These are phyloP conservation scores for Tetrapyrgos nigripes DNA, from an alignment of 1,284 basidiomycete genomes.

Conservation along the genomic window DNA sequence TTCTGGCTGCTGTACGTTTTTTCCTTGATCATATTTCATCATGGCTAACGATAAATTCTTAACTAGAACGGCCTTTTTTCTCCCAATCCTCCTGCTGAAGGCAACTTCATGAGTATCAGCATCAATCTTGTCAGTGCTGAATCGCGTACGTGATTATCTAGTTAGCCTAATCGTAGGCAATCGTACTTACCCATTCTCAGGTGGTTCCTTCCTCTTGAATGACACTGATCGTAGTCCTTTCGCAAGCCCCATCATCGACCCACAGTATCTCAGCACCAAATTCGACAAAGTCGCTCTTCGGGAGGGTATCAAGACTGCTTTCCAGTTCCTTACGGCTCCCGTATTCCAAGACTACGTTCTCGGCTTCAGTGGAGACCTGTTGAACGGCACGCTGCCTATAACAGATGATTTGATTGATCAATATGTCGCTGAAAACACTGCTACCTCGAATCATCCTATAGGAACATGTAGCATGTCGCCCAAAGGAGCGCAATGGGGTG, in stretches of 20 bases:
- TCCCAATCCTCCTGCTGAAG: conserved; percentile 1
- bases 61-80: conserved; percentile 14
- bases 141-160: conserved; percentile 28
- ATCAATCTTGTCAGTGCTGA: conserved; percentile 32
- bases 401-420: conserved; percentile 25
- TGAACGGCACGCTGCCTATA: conserved; percentile 9
- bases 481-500: conserved; percentile 22
- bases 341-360: conserved; percentile 25
- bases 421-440: conserved; percentile 22
- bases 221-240: conserved; percentile 25
- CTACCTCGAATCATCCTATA: conserved; percentile 28
- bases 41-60: conserved; percentile 5
- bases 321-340: conserved; percentile 21
- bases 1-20: conserved; percentile 16
- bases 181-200: not conserved
- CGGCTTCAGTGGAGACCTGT: conserved; percentile 21
- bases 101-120: conserved; percentile 7
- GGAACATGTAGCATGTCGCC: conserved; percentile 31
- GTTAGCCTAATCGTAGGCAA: not conserved
- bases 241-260: conserved; percentile 22
- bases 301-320: conserved; percentile 23
- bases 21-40: not conserved
- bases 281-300: conserved; percentile 24
- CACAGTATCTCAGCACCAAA: conserved; percentile 17
- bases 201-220: conserved; percentile 25